Evolutionary conservation across 805 yeast genomes (phyloP).

Genomic region (Yarrowia deformans): DNA sequence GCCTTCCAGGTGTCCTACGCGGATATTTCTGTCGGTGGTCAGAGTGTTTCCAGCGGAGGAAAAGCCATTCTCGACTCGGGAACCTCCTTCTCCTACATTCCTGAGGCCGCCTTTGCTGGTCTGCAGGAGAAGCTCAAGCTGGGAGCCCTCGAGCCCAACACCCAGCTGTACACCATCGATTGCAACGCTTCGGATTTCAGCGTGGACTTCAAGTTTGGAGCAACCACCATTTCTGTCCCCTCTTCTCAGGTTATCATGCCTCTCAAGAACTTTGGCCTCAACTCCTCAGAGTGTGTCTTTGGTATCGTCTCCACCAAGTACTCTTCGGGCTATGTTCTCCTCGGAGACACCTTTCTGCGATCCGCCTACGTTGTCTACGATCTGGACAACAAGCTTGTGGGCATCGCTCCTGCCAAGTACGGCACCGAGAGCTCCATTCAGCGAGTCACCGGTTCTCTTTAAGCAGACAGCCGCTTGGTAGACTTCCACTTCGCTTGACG

Average conservation of each 20-base stretch:
- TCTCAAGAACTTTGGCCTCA: slow-evolving; percentile 41
- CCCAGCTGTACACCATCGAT: slow-evolving; percentile 21
- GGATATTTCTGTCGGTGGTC: slow-evolving; percentile 27
- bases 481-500: background rate
- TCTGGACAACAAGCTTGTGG: slow-evolving; percentile 61
- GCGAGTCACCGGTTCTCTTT: slow-evolving; percentile 18
- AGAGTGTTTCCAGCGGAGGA: slow-evolving; percentile 40
- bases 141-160: slow-evolving; percentile 12
- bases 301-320: slow-evolving; percentile 48
- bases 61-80: slow-evolving; percentile 64
- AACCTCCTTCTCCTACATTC: slow-evolving; percentile 60
- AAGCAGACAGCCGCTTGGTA: background rate
- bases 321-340: slow-evolving; percentile 48
- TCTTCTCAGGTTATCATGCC: slow-evolving; percentile 67
- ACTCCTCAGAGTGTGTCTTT: slow-evolving; percentile 43
- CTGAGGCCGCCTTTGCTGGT: slow-evolving; percentile 44
- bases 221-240: slow-evolving; percentile 71
- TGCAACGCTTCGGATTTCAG: slow-evolving; percentile 7
- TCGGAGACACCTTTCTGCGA: slow-evolving; percentile 68
- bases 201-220: slow-evolving; percentile 18
- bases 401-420: slow-evolving; percentile 59
- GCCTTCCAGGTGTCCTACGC: slow-evolving; percentile 24
- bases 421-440: slow-evolving; percentile 32
- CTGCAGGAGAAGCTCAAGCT: slow-evolving; percentile 3
- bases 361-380: slow-evolving; percentile 71